phyloP scores from a whole-genome alignment of 2,329 filamentous ascomycete species.

The Dothistroma pini region DNA sequence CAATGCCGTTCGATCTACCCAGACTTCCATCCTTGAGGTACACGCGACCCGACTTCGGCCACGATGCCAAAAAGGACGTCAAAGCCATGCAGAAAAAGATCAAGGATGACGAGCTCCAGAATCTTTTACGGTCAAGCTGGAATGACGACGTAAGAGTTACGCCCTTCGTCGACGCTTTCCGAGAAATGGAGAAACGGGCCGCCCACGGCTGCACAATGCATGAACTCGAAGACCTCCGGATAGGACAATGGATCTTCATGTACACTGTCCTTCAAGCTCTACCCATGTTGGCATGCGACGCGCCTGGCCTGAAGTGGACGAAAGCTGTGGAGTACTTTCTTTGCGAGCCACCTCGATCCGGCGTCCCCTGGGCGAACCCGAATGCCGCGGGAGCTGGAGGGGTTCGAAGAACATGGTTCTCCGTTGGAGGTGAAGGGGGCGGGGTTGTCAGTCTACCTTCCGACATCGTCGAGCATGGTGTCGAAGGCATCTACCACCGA shows the following conservation, averaged over 20 bases:
- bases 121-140: slow-evolving; percentile 75
- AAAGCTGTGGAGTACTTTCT: slow-evolving; percentile 79
- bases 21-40: slow-evolving; percentile 66
- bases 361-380: slow-evolving; percentile 62
- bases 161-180: slow-evolving; percentile 67
- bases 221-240: slow-evolving; percentile 68
- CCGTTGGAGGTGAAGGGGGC: slow-evolving; percentile 60
- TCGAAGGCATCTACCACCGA: slow-evolving; percentile 64
- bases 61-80: slow-evolving; percentile 69
- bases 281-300: slow-evolving; percentile 74
- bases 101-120: slow-evolving; percentile 72
- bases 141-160: slow-evolving; percentile 65
- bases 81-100: slow-evolving; percentile 69
- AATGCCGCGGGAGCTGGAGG: slow-evolving; percentile 50
- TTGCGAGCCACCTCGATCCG: slow-evolving; percentile 69
- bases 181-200: slow-evolving; percentile 66
- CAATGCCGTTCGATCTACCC: slow-evolving; percentile 85
- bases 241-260: slow-evolving; percentile 77
- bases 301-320: slow-evolving; percentile 63
- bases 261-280: slow-evolving; percentile 74
- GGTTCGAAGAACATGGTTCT: slow-evolving; percentile 62
- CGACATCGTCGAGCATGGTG: slow-evolving; percentile 62
- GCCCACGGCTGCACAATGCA: slow-evolving; percentile 59
- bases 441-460: slow-evolving; percentile 60
- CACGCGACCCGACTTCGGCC: slow-evolving; percentile 61